Evolutionary conservation across 371 early-diverging fungal species (phyloP).

Genomic region (Coemansia sp.): DNA sequence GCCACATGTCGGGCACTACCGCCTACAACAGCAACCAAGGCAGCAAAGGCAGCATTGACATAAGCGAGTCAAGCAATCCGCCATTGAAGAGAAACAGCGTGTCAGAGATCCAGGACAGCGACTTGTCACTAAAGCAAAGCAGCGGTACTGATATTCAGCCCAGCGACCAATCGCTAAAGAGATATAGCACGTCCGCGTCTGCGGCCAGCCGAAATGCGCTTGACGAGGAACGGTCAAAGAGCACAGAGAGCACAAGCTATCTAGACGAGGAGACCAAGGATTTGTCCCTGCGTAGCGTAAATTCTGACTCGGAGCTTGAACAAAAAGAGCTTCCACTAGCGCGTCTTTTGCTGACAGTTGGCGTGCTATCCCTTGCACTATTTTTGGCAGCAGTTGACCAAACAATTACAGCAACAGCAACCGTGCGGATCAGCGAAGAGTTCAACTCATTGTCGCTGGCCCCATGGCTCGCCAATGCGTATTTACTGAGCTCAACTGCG

Average conservation of each 20-base stretch:
- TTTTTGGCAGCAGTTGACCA: conserved; percentile 69
- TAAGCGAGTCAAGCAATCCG: background rate
- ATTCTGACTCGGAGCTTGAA: background rate
- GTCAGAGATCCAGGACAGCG: background rate
- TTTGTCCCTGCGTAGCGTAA: conserved; percentile 17
- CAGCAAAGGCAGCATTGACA: conserved; percentile 1
- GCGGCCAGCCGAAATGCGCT: background rate
- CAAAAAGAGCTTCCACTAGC: conserved; percentile 23
- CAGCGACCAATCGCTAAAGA: background rate
- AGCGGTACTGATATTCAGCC: background rate
- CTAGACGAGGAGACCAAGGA: conserved; percentile 6
- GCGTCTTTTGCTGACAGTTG: conserved; percentile 32
- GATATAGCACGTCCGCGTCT: background rate
- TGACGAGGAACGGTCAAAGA: background rate
- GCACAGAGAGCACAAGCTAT: background rate
- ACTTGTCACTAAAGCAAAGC: background rate
- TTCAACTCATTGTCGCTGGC: conserved; percentile 59
- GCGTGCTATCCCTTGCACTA: conserved; percentile 56
- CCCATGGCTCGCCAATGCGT: conserved; percentile 73
- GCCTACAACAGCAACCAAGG: conserved; percentile 8
- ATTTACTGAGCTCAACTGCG: conserved; percentile 70
- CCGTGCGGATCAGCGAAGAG: conserved; percentile 55
- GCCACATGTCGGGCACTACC: conserved; percentile 11
- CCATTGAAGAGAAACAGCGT: too few relatives aligned
- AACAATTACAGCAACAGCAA: conserved; percentile 69